Conservation (phyloP, 441 rosid species). For the Gossypium davidsonii region DNA sequence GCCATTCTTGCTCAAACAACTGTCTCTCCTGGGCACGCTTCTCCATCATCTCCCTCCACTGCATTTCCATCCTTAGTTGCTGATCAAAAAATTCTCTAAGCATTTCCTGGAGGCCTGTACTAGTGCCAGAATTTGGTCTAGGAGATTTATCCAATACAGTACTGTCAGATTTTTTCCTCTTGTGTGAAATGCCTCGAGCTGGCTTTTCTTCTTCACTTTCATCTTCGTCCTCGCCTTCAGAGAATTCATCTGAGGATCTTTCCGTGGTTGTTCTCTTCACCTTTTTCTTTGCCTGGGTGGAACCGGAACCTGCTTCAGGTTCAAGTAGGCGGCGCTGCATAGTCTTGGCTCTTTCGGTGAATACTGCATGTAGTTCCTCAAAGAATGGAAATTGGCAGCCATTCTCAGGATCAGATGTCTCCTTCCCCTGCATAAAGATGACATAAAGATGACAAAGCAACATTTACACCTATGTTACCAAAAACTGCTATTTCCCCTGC, state of each 20-base stretch:
- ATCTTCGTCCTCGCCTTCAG: constrained; percentile 35
- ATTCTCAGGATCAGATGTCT: constrained; percentile 46
- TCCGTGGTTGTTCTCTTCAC: constrained; percentile 23
- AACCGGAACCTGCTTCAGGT: constrained; percentile 33
- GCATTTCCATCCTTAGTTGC: constrained; percentile 45
- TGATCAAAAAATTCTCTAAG: constrained; percentile 42
- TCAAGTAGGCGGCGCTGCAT: constrained; percentile 38
- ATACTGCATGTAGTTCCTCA: constrained; percentile 44
- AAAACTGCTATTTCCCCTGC: too few species aligned
- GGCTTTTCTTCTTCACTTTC: constrained; percentile 33
- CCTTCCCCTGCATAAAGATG: constrained; percentile 43
- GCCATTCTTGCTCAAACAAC: constrained; percentile 48
- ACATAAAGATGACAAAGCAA: not conserved
- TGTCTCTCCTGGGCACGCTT: constrained; percentile 39
- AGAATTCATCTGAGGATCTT: constrained; percentile 32
- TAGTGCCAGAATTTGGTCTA: constrained; percentile 13
- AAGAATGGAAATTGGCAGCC: constrained; percentile 48
- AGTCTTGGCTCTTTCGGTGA: constrained; percentile 37
- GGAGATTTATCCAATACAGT: constrained; percentile 15
- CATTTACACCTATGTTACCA: not conserved
- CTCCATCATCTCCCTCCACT: constrained; percentile 45
- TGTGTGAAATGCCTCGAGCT: constrained; percentile 23
- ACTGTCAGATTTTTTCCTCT: constrained; percentile 40
- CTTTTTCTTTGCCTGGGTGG: constrained; percentile 30
- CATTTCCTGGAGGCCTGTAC: constrained; percentile 27